Percentiles rank a stretch among this genome's conserved stretches.
These are phyloP conservation scores for Axilococcus clingmanii DNA, from an alignment of 139 green algal species.

Conservation along the genomic window DNA sequence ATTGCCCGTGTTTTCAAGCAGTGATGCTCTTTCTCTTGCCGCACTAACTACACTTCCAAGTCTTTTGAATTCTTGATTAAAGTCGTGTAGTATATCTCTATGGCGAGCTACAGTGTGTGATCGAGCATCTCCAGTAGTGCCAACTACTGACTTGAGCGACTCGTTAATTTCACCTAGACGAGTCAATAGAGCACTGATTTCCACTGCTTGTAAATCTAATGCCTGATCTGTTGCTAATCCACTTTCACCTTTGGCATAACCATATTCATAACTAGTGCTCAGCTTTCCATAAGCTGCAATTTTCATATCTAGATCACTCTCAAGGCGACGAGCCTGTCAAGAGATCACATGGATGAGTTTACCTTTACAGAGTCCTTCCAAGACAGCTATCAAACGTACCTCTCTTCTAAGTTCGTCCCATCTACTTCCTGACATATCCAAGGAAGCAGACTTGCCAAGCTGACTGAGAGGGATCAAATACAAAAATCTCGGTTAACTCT, in stretches of 20 bases:
- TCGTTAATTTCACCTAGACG: constrained; percentile 74
- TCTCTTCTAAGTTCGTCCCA: constrained; percentile 36
- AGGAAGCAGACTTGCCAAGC: too few species aligned
- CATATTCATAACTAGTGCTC: constrained; percentile 60
- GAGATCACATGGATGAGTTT: too few species aligned
- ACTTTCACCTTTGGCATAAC: constrained; percentile 30
- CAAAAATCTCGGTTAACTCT: too few species aligned
- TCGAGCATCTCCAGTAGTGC: constrained; percentile 47
- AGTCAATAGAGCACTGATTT: constrained; percentile 70
- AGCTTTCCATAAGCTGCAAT: constrained; percentile 80
- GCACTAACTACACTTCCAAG: constrained; percentile 48
- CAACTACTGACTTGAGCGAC: constrained; percentile 51
- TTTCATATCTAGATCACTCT: constrained; percentile 87
- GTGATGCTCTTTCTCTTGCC: constrained; percentile 53
- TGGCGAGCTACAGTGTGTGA: constrained; percentile 83
- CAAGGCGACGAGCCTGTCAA: constrained; percentile 82
- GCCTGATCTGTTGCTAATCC: constrained; percentile 43
- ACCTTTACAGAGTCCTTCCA: not conserved
- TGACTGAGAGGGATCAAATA: too few species aligned
- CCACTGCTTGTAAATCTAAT: constrained; percentile 46
- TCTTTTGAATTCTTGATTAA: constrained; percentile 74
- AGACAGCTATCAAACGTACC: constrained; percentile 7
- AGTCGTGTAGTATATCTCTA: constrained; percentile 87
- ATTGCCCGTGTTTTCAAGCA: constrained; percentile 42
- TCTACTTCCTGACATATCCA: too few species aligned